phyloP scores from a whole-genome alignment of 176 grass and related monocot genomes.

The Saccharum spontaneum region DNA sequence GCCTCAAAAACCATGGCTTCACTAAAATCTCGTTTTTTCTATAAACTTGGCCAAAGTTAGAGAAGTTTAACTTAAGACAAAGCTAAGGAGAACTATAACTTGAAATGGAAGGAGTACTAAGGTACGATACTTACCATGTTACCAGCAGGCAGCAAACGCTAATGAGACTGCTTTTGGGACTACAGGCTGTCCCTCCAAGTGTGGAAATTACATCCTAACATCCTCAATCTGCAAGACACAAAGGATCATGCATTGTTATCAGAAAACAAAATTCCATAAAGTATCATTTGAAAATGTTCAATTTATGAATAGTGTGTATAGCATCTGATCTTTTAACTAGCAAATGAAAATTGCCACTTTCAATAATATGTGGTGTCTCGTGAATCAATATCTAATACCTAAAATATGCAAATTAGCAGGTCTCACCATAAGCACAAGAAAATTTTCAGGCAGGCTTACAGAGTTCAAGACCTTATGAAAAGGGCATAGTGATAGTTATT shows the following conservation, averaged over 20 bases:
- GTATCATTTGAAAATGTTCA: background rate
- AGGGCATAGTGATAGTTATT: too few species aligned
- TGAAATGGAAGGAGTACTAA: background rate
- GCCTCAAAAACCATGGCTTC: background rate
- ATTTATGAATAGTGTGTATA: background rate
- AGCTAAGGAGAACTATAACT: background rate
- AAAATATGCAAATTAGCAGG: background rate
- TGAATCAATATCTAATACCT: background rate
- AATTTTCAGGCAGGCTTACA: constrained; percentile 22
- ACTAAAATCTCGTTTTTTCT: background rate
- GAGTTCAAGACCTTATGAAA: background rate
- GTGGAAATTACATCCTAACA: background rate
- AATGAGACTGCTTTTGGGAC: background rate
- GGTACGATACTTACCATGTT: constrained; percentile 14
- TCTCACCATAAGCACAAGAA: background rate
- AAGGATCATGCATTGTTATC: background rate
- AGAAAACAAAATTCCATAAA: background rate
- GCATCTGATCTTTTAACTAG: background rate
- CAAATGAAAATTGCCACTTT: background rate
- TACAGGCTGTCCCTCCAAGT: background rate
- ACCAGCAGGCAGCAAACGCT: background rate
- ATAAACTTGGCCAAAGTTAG: background rate
- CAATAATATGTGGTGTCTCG: background rate
- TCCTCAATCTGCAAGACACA: constrained; percentile 7
- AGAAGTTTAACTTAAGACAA: background rate